These are phyloP conservation scores for Endoconidiophora polonica DNA, from an alignment of 2,329 filamentous ascomycete genomes.

Conservation along the genomic window DNA sequence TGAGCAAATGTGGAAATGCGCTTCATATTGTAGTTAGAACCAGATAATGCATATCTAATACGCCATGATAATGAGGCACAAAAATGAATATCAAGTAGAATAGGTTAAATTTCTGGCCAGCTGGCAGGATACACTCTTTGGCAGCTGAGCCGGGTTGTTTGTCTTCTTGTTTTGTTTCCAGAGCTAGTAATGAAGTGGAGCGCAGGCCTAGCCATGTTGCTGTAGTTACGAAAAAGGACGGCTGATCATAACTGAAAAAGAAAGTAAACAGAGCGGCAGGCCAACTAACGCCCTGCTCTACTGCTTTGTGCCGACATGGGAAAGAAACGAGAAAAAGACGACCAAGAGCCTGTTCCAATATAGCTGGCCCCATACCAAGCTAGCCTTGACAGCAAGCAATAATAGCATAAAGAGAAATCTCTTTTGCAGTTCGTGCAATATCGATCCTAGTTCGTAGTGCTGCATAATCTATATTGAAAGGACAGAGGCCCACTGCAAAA, in stretches of 20 bases:
- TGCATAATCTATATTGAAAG: background rate
- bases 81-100: no score
- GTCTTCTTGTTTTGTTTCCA: background rate
- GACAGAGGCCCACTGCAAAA: background rate
- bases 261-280: background rate
- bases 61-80: no score
- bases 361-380: background rate
- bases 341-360: no score
- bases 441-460: background rate
- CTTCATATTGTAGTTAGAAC: background rate
- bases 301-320: no score
- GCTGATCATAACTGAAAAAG: background rate
- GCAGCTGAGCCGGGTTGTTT: background rate
- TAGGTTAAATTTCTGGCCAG: no score
- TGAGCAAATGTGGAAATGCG: constrained; percentile 19
- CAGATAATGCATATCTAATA: no score
- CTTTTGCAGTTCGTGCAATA: background rate
- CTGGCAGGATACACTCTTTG: background rate
- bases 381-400: background rate
- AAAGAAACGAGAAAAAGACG: background rate
- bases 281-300: background rate
- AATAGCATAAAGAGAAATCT: background rate
- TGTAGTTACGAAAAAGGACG: background rate
- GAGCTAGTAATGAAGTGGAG: background rate
- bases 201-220: background rate